Evolutionary conservation across 2,329 filamentous ascomycete species (phyloP).

Genomic region (Diaporthe batatas): DNA sequence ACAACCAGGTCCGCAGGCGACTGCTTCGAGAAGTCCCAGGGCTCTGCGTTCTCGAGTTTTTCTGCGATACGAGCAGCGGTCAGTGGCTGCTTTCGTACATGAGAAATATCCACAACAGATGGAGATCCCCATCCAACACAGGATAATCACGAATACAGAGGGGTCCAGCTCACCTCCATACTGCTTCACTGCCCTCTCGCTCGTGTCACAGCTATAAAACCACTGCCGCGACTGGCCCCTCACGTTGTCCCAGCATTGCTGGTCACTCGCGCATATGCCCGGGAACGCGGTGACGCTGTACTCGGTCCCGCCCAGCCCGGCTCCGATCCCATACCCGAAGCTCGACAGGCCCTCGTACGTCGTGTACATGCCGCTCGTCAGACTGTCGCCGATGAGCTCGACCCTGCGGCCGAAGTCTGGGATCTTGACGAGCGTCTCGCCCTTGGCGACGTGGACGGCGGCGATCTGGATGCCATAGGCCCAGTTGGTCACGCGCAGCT

Average conservation of each 20-base stretch:
- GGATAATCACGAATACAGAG: background rate
- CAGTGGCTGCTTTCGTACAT: background rate
- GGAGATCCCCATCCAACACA: background rate
- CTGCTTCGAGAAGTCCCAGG: slow-evolving; percentile 59
- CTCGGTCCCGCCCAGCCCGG: slow-evolving; percentile 70
- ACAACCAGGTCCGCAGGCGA: slow-evolving; percentile 59
- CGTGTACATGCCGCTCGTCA: slow-evolving; percentile 69
- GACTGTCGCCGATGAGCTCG: slow-evolving; percentile 61
- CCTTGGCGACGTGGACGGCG: slow-evolving; percentile 62
- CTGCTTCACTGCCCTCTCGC: slow-evolving; percentile 58
- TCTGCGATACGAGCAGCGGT: background rate
- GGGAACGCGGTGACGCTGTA: slow-evolving; percentile 70
- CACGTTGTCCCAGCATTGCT: slow-evolving; percentile 67
- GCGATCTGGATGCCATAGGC: slow-evolving; percentile 70
- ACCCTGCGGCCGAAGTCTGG: slow-evolving; percentile 53
- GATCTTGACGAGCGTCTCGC: slow-evolving; percentile 59
- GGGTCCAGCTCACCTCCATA: slow-evolving; percentile 55
- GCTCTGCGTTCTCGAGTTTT: slow-evolving; percentile 54
- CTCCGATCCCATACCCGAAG: slow-evolving; percentile 67
- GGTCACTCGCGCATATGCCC: slow-evolving; percentile 69
- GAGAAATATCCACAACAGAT: background rate
- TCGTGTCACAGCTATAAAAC: slow-evolving; percentile 69
- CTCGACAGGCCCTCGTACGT: slow-evolving; percentile 70
- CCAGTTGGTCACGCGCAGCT: slow-evolving; percentile 73
- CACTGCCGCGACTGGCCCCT: slow-evolving; percentile 67